Evolutionary conservation across 2,329 filamentous ascomycete species (phyloP).

Genomic region (Trichoderma sp.): DNA sequence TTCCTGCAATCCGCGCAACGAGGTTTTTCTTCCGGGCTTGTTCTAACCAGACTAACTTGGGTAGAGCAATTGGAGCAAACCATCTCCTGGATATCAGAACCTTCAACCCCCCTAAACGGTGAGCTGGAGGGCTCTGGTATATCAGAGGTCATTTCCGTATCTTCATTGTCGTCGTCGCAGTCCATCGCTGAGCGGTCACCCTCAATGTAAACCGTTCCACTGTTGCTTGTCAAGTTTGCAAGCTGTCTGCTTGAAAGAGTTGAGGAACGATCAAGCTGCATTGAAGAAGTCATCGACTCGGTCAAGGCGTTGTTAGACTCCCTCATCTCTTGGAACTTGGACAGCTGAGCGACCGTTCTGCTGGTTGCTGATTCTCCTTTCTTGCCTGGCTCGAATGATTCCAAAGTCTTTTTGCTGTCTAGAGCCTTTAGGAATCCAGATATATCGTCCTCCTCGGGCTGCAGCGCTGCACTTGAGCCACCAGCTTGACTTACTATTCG

Average conservation of each 20-base stretch:
- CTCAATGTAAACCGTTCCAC: conserved; percentile 60
- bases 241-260: conserved; percentile 66
- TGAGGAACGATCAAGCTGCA: conserved; percentile 78
- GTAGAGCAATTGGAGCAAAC: not conserved
- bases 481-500: not conserved
- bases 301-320: conserved; percentile 87
- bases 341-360: conserved; percentile 74
- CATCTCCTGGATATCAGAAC: not conserved
- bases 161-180: not conserved
- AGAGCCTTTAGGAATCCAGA: conserved; percentile 88
- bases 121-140: not conserved
- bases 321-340: conserved; percentile 82
- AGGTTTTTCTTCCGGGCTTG: not conserved
- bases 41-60: rapidly evolving
- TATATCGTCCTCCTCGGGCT: conserved; percentile 86
- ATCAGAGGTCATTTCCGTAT: not conserved
- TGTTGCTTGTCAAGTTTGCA: conserved; percentile 61
- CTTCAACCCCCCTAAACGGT: rapidly evolving
- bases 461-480: conserved; percentile 41
- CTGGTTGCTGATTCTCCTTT: conserved; percentile 69
- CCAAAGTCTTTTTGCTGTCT: conserved; percentile 80
- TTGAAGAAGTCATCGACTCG: conserved; percentile 89
- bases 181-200: not conserved
- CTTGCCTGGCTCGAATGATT: conserved; percentile 69
- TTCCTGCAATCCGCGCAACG: not conserved